These are phyloP conservation scores for Hymenoscyphus linearis DNA, from an alignment of 2,329 filamentous ascomycete species.

Conservation along the genomic window DNA sequence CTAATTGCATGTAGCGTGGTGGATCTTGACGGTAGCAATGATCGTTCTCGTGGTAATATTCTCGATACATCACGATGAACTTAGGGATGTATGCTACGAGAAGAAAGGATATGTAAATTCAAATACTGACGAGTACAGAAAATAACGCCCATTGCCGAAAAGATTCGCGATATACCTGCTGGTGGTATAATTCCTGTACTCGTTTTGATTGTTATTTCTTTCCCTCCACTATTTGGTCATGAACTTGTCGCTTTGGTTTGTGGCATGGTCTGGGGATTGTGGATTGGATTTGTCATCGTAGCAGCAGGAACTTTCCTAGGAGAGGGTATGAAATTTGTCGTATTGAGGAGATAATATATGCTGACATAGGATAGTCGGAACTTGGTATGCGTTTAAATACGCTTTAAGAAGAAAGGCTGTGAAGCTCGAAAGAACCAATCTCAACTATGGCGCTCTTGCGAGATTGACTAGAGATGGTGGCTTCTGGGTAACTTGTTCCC, in stretches of 20 bases:
- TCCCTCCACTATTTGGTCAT: slow-evolving; percentile 39
- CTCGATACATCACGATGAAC: slow-evolving; percentile 36
- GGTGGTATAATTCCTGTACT: slow-evolving; percentile 38
- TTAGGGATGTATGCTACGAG: slow-evolving; percentile 31
- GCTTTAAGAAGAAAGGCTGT: slow-evolving; percentile 34
- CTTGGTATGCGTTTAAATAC: slow-evolving; percentile 39
- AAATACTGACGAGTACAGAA: slow-evolving; percentile 18
- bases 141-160: slow-evolving; percentile 35
- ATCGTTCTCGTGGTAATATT: slow-evolving; percentile 32
- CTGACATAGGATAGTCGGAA: slow-evolving; percentile 24
- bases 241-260: slow-evolving; percentile 39
- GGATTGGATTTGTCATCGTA: slow-evolving; percentile 38
- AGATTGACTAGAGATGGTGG: slow-evolving; percentile 38
- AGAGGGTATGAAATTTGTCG: slow-evolving; percentile 30
- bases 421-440: slow-evolving; percentile 37
- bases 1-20: slow-evolving; percentile 20
- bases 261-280: slow-evolving; percentile 38
- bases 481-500: slow-evolving; percentile 33
- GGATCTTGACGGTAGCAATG: slow-evolving; percentile 30
- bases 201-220: slow-evolving; percentile 37
- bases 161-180: slow-evolving; percentile 35
- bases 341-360: background rate
- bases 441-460: slow-evolving; percentile 38
- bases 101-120: too few relatives aligned
- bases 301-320: slow-evolving; percentile 38